phyloP scores from a whole-genome alignment of 495 filamentous ascomycete species.

The Letharia lupina region DNA sequence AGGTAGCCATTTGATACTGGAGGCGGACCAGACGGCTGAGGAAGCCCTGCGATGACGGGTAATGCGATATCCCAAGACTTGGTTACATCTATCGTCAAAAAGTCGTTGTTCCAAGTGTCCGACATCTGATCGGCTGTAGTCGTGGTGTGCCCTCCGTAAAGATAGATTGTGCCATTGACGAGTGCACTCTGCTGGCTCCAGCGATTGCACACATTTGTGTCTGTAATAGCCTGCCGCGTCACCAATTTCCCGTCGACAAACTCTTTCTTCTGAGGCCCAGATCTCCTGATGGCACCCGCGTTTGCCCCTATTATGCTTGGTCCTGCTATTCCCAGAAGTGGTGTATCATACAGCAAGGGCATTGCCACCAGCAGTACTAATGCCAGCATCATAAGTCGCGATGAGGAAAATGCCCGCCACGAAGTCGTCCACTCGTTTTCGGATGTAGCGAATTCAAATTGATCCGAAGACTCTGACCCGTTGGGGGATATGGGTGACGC shows the following conservation, averaged over 20 bases:
- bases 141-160: slow-evolving; percentile 62
- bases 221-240: slow-evolving; percentile 28
- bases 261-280: slow-evolving; percentile 3
- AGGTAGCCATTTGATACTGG: slow-evolving; percentile 61
- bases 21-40: slow-evolving; percentile 59
- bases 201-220: slow-evolving; percentile 53
- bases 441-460: neutral
- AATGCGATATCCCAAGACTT: slow-evolving; percentile 56
- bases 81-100: slow-evolving; percentile 56
- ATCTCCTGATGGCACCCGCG: slow-evolving; percentile 23
- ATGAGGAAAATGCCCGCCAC: slow-evolving; percentile 5
- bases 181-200: slow-evolving; percentile 63
- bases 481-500: neutral
- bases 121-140: slow-evolving; percentile 41
- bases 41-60: slow-evolving; percentile 51
- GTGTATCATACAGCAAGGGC: slow-evolving; percentile 22
- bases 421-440: slow-evolving; percentile 7
- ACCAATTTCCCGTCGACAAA: slow-evolving; percentile 9
- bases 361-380: slow-evolving; percentile 21
- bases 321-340: slow-evolving; percentile 15
- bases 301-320: slow-evolving; percentile 21
- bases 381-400: slow-evolving; percentile 22
- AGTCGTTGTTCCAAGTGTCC: slow-evolving; percentile 64
- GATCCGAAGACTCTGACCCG: slow-evolving; percentile 1
- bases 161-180: slow-evolving; percentile 64